Evolutionary conservation across 257 asterid species (phyloP).

Genomic region (Przewalskia tangutica): DNA sequence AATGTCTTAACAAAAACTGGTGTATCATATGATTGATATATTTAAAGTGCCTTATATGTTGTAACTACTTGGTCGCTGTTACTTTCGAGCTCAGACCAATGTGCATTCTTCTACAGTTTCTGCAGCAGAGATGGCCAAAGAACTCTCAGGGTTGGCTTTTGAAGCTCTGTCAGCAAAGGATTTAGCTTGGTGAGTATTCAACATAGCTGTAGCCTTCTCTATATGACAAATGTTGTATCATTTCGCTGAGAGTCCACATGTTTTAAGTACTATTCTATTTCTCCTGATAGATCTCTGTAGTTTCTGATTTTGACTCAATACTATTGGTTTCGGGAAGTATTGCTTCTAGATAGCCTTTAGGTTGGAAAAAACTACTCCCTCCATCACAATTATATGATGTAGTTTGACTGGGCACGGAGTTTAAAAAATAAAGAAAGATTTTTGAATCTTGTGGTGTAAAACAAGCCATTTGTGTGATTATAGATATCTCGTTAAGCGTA

Average conservation of each 20-base stretch:
- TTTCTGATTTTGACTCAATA: not conserved
- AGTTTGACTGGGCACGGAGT: too few species aligned
- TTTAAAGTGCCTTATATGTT: not conserved
- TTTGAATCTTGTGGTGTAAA: too few species aligned
- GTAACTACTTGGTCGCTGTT: not conserved
- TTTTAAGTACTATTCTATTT: not conserved
- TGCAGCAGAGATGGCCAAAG: constrained; percentile 53
- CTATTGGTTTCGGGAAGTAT: not conserved
- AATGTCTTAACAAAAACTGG: not conserved
- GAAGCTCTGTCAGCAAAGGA: constrained; percentile 91
- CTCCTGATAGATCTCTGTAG: not conserved
- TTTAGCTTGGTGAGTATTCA: constrained; percentile 72
- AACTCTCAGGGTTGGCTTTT: constrained; percentile 53
- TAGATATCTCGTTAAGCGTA: too few species aligned
- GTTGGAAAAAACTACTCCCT: not conserved
- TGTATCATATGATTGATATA: not conserved
- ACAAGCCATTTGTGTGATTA: too few species aligned
- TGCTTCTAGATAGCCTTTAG: not conserved
- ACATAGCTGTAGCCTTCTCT: not conserved
- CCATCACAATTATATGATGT: too few species aligned
- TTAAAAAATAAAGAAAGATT: too few species aligned
- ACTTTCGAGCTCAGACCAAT: constrained; percentile 15
- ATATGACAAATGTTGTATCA: not conserved
- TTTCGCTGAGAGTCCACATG: not conserved
- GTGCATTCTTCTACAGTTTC: constrained; percentile 22